Conservation (phyloP, 352 stramenopile genomes). For the Globisporangium apiculatum region DNA sequence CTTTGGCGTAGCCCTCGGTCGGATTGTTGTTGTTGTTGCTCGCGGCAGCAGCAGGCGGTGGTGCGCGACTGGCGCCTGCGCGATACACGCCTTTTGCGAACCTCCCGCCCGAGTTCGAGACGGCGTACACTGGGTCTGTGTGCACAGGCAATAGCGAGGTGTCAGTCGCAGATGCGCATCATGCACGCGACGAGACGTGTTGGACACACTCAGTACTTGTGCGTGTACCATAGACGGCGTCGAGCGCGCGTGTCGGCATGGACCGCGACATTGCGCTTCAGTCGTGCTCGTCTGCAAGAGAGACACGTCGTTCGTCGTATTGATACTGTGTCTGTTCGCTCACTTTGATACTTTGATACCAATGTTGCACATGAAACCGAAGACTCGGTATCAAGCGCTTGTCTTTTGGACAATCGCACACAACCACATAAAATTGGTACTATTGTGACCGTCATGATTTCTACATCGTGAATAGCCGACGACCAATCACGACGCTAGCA, state of each 20-base stretch:
- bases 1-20: conserved; percentile 27
- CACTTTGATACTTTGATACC: no score
- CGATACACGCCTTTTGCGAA: conserved; percentile 62
- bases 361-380: no score
- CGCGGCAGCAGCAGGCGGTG: conserved; percentile 6
- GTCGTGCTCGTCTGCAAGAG: neutral
- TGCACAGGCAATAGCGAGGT: conserved; percentile 12
- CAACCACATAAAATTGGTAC: no score
- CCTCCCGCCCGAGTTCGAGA: conserved; percentile 53
- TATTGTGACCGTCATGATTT: no score
- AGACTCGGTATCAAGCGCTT: no score
- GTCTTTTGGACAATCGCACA: no score
- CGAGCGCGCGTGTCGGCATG: conserved; percentile 53
- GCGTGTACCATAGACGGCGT: conserved; percentile 68
- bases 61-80: conserved; percentile 18
- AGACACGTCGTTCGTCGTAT: no score
- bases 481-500: no score
- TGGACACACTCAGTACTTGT: neutral
- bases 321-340: no score
- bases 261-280: conserved; percentile 35
- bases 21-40: conserved; percentile 21
- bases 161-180: neutral
- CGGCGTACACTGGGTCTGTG: conserved; percentile 58
- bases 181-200: neutral
- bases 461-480: no score